phyloP scores from a whole-genome alignment of 2,329 filamentous ascomycete genomes.

The Aphanocladium album region DNA sequence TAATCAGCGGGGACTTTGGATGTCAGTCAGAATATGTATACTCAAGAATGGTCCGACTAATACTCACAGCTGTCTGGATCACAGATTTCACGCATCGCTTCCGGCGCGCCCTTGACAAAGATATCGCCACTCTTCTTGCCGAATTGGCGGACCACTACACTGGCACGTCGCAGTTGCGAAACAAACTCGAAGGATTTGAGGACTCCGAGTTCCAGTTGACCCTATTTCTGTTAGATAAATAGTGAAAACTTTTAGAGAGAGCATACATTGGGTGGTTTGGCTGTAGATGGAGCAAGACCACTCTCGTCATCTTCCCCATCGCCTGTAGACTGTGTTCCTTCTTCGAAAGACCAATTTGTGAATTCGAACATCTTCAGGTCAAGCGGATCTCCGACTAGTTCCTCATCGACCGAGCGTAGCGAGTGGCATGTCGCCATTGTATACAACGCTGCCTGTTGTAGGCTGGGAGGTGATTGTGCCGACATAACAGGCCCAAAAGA shows the following conservation, averaged over 20 bases:
- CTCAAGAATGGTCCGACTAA: background rate
- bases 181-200: constrained; percentile 92
- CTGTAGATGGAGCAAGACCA: constrained; percentile 80
- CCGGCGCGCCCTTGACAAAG: constrained; percentile 94
- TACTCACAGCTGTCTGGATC: constrained; percentile 68
- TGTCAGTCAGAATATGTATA: constrained; percentile 14
- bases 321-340: constrained; percentile 66
- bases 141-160: constrained; percentile 86
- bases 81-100: constrained; percentile 95
- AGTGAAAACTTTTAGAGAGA: constrained; percentile 24
- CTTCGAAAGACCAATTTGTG: constrained; percentile 86
- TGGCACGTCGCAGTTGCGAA: constrained; percentile 84
- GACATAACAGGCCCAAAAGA: constrained; percentile 46
- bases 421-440: constrained; percentile 98
- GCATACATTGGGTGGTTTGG: constrained; percentile 63
- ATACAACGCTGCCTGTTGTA: constrained; percentile 63
- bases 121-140: constrained; percentile 78
- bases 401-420: constrained; percentile 76
- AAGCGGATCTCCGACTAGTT: constrained; percentile 87
- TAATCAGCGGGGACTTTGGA: constrained; percentile 72
- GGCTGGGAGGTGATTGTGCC: constrained; percentile 26
- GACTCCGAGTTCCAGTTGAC: constrained; percentile 78
- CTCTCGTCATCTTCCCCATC: constrained; percentile 66
- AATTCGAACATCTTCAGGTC: constrained; percentile 99
- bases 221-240: constrained; percentile 26